phyloP scores from a whole-genome alignment of 2,329 filamentous ascomycete genomes.

The Daldinia sp. region DNA sequence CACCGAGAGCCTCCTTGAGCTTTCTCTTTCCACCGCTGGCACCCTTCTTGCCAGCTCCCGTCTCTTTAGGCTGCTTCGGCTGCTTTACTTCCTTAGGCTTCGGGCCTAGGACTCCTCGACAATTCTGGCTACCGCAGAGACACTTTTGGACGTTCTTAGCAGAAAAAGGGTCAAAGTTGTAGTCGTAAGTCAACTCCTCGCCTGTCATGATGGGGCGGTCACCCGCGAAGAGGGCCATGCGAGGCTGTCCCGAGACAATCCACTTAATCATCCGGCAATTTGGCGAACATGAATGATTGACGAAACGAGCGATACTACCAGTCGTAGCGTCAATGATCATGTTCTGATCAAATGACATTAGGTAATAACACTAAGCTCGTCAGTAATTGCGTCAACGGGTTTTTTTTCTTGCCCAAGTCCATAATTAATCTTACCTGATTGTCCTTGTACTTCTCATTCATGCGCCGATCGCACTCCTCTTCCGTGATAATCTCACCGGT shows the following conservation, averaged over 20 bases:
- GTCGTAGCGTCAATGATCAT: slow-evolving; percentile 98
- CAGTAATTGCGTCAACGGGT: slow-evolving; percentile 15
- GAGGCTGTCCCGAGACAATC: slow-evolving; percentile 91
- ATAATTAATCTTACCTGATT: slow-evolving; percentile 75
- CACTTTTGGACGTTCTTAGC: slow-evolving; percentile 76
- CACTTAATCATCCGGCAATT: slow-evolving; percentile 99
- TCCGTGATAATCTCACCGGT: slow-evolving; percentile 98
- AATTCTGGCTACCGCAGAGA: slow-evolving; percentile 72
- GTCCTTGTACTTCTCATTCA: slow-evolving; percentile 93
- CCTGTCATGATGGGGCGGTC: slow-evolving; percentile 91
- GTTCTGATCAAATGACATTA: slow-evolving; percentile 98
- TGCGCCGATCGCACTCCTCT: slow-evolving; percentile 90
- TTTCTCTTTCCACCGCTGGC: slow-evolving; percentile 67
- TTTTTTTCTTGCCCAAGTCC: slow-evolving; percentile 26
- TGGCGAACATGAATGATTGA: slow-evolving; percentile 96
- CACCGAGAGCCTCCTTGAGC: slow-evolving; percentile 64
- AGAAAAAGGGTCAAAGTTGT: slow-evolving; percentile 78
- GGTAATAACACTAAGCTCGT: slow-evolving; percentile 83
- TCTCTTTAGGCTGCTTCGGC: slow-evolving; percentile 60
- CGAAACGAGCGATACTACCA: slow-evolving; percentile 95
- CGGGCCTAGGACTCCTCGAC: slow-evolving; percentile 72
- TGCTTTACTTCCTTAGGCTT: slow-evolving; percentile 68
- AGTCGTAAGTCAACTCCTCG: slow-evolving; percentile 96
- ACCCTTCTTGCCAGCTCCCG: slow-evolving; percentile 47
- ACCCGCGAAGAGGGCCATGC: slow-evolving; percentile 97